phyloP scores from a whole-genome alignment of 1,139 yeast species.

The Debaryomyces subglobosus region DNA sequence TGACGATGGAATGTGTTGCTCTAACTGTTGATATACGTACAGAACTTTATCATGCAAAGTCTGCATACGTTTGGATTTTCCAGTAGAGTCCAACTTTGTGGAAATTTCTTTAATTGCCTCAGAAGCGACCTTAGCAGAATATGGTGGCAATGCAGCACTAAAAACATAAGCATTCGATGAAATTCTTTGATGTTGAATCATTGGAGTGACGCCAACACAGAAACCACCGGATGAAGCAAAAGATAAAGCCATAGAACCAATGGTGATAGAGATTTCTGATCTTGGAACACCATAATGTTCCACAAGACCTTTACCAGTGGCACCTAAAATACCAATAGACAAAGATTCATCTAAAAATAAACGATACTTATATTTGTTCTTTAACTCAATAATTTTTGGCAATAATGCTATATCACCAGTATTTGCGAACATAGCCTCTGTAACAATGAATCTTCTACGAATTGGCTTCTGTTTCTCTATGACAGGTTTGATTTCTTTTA shows the following conservation, averaged over 20 bases:
- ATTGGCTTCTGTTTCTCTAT: conserved; percentile 69
- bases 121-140: conserved; percentile 75
- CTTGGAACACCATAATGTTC: conserved; percentile 72
- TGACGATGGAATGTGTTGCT: conserved; percentile 19
- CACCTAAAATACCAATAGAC: conserved; percentile 85
- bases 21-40: conserved; percentile 24
- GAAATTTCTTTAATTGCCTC: conserved; percentile 53
- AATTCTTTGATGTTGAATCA: conserved; percentile 92
- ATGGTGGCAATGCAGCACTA: conserved; percentile 94
- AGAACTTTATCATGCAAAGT: conserved; percentile 29
- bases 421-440: conserved; percentile 86
- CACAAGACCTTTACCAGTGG: conserved; percentile 80
- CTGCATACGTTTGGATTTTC: conserved; percentile 34
- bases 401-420: conserved; percentile 82
- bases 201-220: conserved; percentile 81
- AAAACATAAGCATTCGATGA: conserved; percentile 89
- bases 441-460: conserved; percentile 84
- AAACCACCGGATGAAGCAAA: conserved; percentile 95
- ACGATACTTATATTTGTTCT: conserved; percentile 80
- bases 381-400: conserved; percentile 69
- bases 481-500: conserved; percentile 64
- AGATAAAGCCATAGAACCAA: conserved; percentile 83
- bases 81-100: conserved; percentile 34
- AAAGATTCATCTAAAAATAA: conserved; percentile 84
- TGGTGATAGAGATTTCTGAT: conserved; percentile 74